Evolutionary conservation across 345 rosid species (phyloP).

Genomic region (Clarkia xantiana): DNA sequence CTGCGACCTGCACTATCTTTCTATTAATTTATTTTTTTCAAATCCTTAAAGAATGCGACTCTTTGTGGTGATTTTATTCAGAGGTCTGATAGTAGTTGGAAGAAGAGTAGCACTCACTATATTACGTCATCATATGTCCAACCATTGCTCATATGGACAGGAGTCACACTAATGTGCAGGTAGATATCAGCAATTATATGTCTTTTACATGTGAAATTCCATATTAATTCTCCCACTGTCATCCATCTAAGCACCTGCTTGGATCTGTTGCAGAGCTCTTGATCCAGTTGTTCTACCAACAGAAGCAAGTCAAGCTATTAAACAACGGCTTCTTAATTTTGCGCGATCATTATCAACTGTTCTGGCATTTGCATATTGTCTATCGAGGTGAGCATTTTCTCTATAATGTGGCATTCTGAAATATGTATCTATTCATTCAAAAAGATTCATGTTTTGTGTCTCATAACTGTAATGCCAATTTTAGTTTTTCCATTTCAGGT

Average conservation of each 20-base stretch:
- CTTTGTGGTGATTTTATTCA: slow-evolving; percentile 13
- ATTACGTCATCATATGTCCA: slow-evolving; percentile 58
- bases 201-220: too few relatives aligned
- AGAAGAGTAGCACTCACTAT: slow-evolving; percentile 40
- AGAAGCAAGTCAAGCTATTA: slow-evolving; percentile 64
- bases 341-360: slow-evolving; percentile 57
- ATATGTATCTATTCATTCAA: too few relatives aligned
- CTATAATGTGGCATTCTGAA: too few relatives aligned
- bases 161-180: slow-evolving; percentile 80
- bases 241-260: neutral
- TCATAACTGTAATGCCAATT: too few relatives aligned
- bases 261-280: slow-evolving; percentile 43
- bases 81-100: slow-evolving; percentile 55
- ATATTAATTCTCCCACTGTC: too few relatives aligned
- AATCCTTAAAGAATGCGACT: neutral
- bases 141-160: slow-evolving; percentile 82
- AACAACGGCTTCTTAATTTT: slow-evolving; percentile 70
- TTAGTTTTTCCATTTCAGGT: too few relatives aligned
- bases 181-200: slow-evolving; percentile 8
- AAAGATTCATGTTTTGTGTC: too few relatives aligned
- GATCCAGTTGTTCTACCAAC: slow-evolving; percentile 71
- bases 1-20: slow-evolving; percentile 3
- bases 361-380: slow-evolving; percentile 70
- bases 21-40: too few relatives aligned
- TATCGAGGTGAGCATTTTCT: slow-evolving; percentile 53